Evolutionary conservation across 73 alveolate species (phyloP), one percentile per base, ranked within the genome.

Genomic region (Breviolum minutum): DNA sequence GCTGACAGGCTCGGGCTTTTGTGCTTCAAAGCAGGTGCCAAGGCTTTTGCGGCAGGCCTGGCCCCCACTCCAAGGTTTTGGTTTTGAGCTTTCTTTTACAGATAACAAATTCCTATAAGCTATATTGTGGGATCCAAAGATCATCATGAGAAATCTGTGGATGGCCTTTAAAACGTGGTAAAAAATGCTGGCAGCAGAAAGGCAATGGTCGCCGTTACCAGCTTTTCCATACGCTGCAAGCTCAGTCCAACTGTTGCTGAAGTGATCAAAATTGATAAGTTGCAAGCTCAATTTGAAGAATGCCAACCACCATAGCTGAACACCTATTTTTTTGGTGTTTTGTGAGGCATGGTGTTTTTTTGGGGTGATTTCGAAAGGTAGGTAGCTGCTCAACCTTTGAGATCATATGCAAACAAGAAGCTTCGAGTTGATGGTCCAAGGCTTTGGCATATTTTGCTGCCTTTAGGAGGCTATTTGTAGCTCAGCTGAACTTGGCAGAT

Each of bases 191-290:
- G 17, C 17, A 19, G 63, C 62, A 7, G 32, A 13, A 40, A 91
- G 97, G 97, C 97, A 91, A 91, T 61, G 97, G 97, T 68, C 97
- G 97, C 63, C 85, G 97, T 70, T 91, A 91, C 40, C 97, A 91
- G 97, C 70, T 91, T 91, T 91, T 91, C 86, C 97, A 91, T 19
- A 91, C 97, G 97, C 82, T 30, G 29, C 77, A 22, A 2, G n/a
- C 77, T 17, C 77, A 68, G 77, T 68, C 24, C 74, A 11, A 66
- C 54, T 40, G 0, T 40, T 40, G 3, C 54, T 40, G 17, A 66
- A 17, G 74, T 13, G 17, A 22, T 68, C 77, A 68, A 68, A 68
- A 6, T 40, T 40, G 6, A 68, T 68, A 2, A 17, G n/a, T 68
- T 68, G 77, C 17, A 68, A 68, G 77, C 77, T 68, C n/a, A 68